A percentile compares a stretch with the other conserved stretches of the same genome.
phyloP scores from a whole-genome alignment of 257 asterid genomes.

The Gardenia jasminoides region DNA sequence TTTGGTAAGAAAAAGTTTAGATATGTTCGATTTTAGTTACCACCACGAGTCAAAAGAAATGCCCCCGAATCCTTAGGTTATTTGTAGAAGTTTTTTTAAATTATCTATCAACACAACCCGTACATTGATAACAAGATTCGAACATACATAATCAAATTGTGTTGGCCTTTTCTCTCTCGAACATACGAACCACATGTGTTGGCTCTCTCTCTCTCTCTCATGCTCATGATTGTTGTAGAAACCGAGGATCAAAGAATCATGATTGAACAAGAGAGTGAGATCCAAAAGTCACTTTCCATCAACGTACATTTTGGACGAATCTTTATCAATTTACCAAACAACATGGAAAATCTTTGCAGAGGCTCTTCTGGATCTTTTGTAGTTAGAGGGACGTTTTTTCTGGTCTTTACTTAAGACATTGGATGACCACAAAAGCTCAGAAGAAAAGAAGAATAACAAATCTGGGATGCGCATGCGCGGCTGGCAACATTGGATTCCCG shows the following conservation, averaged over 20 bases:
- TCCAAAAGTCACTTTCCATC: neutral
- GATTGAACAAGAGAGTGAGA: neutral
- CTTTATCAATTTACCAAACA: neutral
- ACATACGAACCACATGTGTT: too few relatives aligned
- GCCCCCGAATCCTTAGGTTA: too few relatives aligned
- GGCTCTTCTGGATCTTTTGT: neutral
- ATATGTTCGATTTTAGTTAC: too few relatives aligned
- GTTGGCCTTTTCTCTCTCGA: too few relatives aligned
- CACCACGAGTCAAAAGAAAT: too few relatives aligned
- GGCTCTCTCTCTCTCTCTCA: too few relatives aligned
- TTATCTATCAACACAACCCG: too few relatives aligned
- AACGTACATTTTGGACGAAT: neutral
- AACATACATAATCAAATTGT: too few relatives aligned
- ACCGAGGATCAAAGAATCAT: neutral
- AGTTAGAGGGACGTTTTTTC: neutral
- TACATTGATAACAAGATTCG: too few relatives aligned
- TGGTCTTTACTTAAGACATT: neutral
- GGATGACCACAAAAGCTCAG: neutral
- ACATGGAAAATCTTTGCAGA: neutral
- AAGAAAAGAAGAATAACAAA: neutral
- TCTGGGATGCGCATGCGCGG: neutral
- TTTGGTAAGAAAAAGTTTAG: too few relatives aligned
- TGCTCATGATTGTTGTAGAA: neutral
- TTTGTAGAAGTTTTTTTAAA: too few relatives aligned
- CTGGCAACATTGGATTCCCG: slow-evolving; percentile 13